Evolutionary conservation across 2,329 filamentous ascomycete genomes (phyloP).

Genomic region (Cordyceps cateniannulata): DNA sequence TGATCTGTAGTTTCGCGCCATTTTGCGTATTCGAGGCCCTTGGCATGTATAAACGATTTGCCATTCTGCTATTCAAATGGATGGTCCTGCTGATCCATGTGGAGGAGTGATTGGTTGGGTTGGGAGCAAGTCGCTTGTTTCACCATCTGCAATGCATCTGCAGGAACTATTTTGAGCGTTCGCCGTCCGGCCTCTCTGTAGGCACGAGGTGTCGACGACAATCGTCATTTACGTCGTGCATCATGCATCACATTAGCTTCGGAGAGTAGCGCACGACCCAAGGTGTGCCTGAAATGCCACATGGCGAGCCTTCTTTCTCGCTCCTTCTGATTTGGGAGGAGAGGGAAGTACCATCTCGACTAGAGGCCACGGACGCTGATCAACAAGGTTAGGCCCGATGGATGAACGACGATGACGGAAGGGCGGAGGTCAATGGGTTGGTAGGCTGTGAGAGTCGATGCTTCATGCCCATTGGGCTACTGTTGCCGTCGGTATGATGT

Average conservation of each 20-base stretch:
- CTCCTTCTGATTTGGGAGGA: not conserved
- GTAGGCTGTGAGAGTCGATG: not conserved
- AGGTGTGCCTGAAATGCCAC: not conserved
- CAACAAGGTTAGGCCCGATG: not conserved
- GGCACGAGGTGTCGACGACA: not conserved
- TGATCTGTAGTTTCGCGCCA: too few species aligned
- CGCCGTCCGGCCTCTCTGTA: too few species aligned
- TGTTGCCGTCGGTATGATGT: not conserved
- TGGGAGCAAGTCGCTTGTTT: not conserved
- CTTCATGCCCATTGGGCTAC: not conserved
- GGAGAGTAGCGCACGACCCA: not conserved
- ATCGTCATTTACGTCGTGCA: not conserved
- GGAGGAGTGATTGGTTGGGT: not conserved
- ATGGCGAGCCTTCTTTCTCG: not conserved
- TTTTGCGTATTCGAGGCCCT: too few species aligned
- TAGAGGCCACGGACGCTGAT: not conserved
- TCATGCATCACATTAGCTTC: not conserved
- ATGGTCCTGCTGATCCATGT: not conserved
- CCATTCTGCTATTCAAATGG: not conserved
- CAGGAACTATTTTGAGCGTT: not conserved
- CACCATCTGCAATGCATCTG: constrained; percentile 2
- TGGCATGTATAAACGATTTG: too few species aligned
- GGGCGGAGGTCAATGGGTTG: not conserved
- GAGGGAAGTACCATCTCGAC: not conserved
- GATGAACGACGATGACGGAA: not conserved